These are phyloP conservation scores for Ogataea hybrid DNA, from an alignment of 1,139 yeast species.

Conservation along the genomic window DNA sequence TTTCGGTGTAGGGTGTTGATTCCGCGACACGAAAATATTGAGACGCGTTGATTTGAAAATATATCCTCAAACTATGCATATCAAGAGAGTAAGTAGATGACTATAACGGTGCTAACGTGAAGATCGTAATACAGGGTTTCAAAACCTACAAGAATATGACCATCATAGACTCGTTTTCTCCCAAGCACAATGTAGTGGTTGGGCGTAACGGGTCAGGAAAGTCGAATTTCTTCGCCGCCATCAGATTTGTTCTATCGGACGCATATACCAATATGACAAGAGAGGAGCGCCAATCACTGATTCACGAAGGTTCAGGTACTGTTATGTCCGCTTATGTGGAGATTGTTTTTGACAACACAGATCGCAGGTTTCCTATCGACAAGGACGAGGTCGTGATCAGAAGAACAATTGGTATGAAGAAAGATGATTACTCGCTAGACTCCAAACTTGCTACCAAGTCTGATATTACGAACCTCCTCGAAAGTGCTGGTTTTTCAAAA, in stretches of 20 bases:
- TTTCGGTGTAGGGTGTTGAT: slow-evolving; percentile 4
- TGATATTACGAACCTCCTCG: slow-evolving; percentile 80
- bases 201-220: slow-evolving; percentile 98
- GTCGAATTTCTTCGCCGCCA: slow-evolving; percentile 94
- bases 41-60: slow-evolving; percentile 9
- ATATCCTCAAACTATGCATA: slow-evolving; percentile 26
- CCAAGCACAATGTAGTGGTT: slow-evolving; percentile 83
- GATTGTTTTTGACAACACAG: slow-evolving; percentile 78
- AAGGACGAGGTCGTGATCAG: slow-evolving; percentile 70
- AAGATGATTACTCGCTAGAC: slow-evolving; percentile 85
- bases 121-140: slow-evolving; percentile 85
- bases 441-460: slow-evolving; percentile 75
- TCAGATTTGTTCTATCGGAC: slow-evolving; percentile 87
- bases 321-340: slow-evolving; percentile 94
- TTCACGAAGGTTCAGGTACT: slow-evolving; percentile 90
- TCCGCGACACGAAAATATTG: slow-evolving; percentile 1
- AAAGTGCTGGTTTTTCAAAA: slow-evolving; percentile 89
- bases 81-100: slow-evolving; percentile 29
- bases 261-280: slow-evolving; percentile 86
- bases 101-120: background rate
- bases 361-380: slow-evolving; percentile 69
- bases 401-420: slow-evolving; percentile 88
- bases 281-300: slow-evolving; percentile 84
- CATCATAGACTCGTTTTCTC: slow-evolving; percentile 71
- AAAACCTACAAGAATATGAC: slow-evolving; percentile 90